Evolutionary conservation across 352 stramenopile genomes (phyloP).

Genomic region (Phytophthora fragariae): DNA sequence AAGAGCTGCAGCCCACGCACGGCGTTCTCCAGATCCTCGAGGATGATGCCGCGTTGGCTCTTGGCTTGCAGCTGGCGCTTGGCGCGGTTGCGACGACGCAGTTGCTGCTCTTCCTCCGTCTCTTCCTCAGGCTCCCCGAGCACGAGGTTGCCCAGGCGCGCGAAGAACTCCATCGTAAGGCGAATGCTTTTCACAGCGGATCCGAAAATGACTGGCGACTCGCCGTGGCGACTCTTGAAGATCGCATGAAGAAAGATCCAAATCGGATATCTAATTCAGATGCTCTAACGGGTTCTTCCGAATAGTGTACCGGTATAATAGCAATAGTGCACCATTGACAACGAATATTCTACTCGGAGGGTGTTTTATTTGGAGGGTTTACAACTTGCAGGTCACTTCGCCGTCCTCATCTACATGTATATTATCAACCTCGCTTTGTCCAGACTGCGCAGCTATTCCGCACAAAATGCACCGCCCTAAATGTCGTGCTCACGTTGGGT

Average conservation of each 20-base stretch:
- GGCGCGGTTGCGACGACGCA: slow-evolving; percentile 55
- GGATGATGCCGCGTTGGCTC: slow-evolving; percentile 77
- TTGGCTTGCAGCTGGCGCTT: slow-evolving; percentile 77
- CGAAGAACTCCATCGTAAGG: slow-evolving; percentile 66
- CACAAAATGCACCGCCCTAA: too few species aligned
- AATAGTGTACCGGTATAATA: too few species aligned
- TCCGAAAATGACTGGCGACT: slow-evolving; percentile 11
- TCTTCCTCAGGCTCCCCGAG: slow-evolving; percentile 59
- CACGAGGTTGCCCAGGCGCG: slow-evolving; percentile 55
- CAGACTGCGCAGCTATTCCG: too few species aligned
- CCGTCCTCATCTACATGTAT: too few species aligned
- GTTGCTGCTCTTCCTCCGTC: slow-evolving; percentile 59
- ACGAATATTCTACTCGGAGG: too few species aligned
- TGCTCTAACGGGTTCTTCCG: too few species aligned
- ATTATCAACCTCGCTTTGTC: too few species aligned
- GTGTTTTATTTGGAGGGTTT: too few species aligned
- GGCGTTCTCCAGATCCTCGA: slow-evolving; percentile 81
- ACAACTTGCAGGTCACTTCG: too few species aligned
- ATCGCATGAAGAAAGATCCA: slow-evolving; percentile 3
- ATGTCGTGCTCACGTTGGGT: too few species aligned
- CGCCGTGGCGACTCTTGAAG: slow-evolving; percentile 11
- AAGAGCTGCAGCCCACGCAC: slow-evolving; percentile 68
- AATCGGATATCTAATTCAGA: too few species aligned
- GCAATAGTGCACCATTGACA: too few species aligned
- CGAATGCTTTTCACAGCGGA: slow-evolving; percentile 6